A percentile compares a stretch with the other conserved stretches of the same genome.
phyloP scores from a whole-genome alignment of 768 basidiomycete species.

The Termitomyces sp. region DNA sequence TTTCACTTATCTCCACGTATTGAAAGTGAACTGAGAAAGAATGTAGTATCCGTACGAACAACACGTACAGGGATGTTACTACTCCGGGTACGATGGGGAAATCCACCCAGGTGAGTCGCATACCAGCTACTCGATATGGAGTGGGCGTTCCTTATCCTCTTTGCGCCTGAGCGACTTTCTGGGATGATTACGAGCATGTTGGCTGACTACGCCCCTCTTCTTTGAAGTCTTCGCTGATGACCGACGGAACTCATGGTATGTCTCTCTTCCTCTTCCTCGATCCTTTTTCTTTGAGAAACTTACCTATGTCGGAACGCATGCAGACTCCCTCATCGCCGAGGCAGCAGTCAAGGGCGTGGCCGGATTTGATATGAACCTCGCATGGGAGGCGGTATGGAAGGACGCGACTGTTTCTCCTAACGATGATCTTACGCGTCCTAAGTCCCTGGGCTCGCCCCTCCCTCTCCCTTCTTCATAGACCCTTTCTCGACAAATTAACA shows the following conservation, averaged over 20 bases:
- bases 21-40: not conserved
- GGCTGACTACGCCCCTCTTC: constrained; percentile 46
- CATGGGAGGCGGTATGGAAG: constrained; percentile 74
- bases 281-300: not conserved
- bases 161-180: constrained; percentile 70
- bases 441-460: constrained; percentile 14
- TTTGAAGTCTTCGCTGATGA: constrained; percentile 9
- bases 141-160: constrained; percentile 76
- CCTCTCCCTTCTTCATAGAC: constrained; percentile 22
- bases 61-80: constrained; percentile 62
- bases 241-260: constrained; percentile 50
- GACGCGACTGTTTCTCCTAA: constrained; percentile 64
- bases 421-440: constrained; percentile 49
- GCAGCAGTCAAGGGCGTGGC: constrained; percentile 63
- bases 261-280: not conserved
- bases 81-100: constrained; percentile 70
- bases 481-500: constrained; percentile 50
- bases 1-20: not conserved
- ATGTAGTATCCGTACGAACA: constrained; percentile 75
- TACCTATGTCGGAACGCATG: constrained; percentile 67
- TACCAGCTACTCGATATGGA: constrained; percentile 78
- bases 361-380: constrained; percentile 59
- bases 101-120: constrained; percentile 62
- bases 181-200: constrained; percentile 80
- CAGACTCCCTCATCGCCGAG: constrained; percentile 74